Evolutionary conservation across 805 yeast species (phyloP).

Genomic region (Cyberlindnera meyerae): DNA sequence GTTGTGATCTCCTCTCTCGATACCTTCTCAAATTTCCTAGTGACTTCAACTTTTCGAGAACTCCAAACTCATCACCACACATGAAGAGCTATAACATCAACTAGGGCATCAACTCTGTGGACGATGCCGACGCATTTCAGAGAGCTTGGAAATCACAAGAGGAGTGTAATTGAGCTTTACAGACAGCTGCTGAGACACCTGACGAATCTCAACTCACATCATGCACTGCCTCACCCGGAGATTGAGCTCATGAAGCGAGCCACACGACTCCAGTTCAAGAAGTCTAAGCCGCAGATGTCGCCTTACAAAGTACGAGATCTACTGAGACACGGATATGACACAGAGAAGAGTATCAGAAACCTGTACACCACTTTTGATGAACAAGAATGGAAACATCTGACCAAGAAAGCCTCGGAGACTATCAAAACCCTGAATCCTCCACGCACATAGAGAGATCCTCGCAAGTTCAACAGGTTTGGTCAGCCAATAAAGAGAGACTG

Average conservation of each 20-base stretch:
- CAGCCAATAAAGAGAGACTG: conserved; percentile 19
- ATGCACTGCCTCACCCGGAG: neutral
- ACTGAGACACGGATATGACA: conserved; percentile 9
- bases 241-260: neutral
- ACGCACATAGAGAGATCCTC: neutral
- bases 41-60: neutral
- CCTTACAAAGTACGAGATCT: conserved; percentile 7
- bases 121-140: conserved; percentile 30
- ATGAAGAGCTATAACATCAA: no score
- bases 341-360: conserved; percentile 14
- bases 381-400: neutral
- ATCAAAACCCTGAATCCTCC: neutral
- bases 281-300: conserved; percentile 20
- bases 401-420: neutral
- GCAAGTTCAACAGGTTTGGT: conserved; percentile 6
- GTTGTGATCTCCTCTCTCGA: no score
- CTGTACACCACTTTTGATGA: conserved; percentile 1
- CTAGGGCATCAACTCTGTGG: no score
- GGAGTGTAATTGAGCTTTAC: conserved; percentile 27
- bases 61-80: no score
- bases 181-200: conserved; percentile 28
- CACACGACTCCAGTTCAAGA: conserved; percentile 10
- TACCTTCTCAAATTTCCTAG: neutral
- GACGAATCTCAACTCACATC: conserved; percentile 6
- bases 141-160: conserved; percentile 24